phyloP scores from a whole-genome alignment of 2,329 filamentous ascomycete species.

The Ceratocystis harringtonii region DNA sequence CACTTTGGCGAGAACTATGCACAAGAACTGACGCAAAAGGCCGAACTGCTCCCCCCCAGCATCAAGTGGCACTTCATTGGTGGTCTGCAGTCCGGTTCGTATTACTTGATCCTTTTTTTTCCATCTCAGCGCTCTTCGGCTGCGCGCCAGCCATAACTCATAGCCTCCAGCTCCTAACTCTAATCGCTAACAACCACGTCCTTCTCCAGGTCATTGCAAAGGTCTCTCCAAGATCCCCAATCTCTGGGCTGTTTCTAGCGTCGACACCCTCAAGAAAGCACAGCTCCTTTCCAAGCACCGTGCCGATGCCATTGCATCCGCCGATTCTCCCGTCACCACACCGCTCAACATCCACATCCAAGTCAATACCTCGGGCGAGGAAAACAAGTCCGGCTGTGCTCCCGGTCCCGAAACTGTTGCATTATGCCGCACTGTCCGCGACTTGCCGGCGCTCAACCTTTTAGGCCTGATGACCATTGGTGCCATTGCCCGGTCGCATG shows the following conservation, averaged over 20 bases:
- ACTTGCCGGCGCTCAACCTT: slow-evolving; percentile 59
- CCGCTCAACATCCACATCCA: slow-evolving; percentile 68
- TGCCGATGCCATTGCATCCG: slow-evolving; percentile 35
- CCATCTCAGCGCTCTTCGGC: background rate
- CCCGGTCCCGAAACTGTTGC: slow-evolving; percentile 46
- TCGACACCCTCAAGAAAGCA: slow-evolving; percentile 81
- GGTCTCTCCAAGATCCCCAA: slow-evolving; percentile 74
- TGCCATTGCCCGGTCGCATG: slow-evolving; percentile 72
- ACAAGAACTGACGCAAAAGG: slow-evolving; percentile 79
- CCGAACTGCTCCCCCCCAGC: slow-evolving; percentile 55
- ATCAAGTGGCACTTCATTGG: slow-evolving; percentile 97
- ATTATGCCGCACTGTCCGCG: slow-evolving; percentile 56
- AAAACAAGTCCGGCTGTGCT: slow-evolving; percentile 65
- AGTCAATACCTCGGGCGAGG: slow-evolving; percentile 87
- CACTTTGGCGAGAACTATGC: slow-evolving; percentile 98
- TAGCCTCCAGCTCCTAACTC: background rate
- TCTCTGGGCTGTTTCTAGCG: slow-evolving; percentile 79
- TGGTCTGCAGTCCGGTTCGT: slow-evolving; percentile 58
- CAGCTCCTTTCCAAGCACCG: slow-evolving; percentile 65
- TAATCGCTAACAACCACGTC: slow-evolving; percentile 8
- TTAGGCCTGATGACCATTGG: slow-evolving; percentile 94
- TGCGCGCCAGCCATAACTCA: slow-evolving; percentile 2
- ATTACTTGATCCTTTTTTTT: background rate
- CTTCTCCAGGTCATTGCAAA: slow-evolving; percentile 66
- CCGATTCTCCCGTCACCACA: slow-evolving; percentile 24